Evolutionary conservation across 2,329 filamentous ascomycete genomes (phyloP), one percentile per base, ranked within the genome.

Genomic region (Cordyceps cicadae): DNA sequence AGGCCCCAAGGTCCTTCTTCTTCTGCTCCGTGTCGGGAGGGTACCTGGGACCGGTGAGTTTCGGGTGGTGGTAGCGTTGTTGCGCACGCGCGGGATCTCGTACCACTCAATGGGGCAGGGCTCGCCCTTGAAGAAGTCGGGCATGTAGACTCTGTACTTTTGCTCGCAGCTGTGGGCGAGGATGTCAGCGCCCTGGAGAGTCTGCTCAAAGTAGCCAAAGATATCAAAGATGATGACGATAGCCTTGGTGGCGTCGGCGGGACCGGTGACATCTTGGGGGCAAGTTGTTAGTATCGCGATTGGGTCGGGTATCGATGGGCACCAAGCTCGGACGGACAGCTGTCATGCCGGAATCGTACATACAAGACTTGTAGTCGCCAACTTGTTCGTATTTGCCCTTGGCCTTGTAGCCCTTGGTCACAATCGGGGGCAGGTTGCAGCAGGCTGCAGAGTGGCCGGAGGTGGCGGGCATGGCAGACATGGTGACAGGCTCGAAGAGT

Each of bases 121-220:
- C 65, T 83, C 80, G 71, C 90, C 92, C 63, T 89, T 82, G 78
- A 96, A 96, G 81, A 90, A 93, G 76, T 97, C 92, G 32, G 92
- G 92, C 64, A 97, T 92, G 75, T 92, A 92, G 66, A 96, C 89
- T 67, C 86, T 86, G 79, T 95, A 94, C 69, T 89, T 84, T 74
- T 76, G 81, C 72, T 77, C 70, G 67, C 83, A 79, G 63, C 78
- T 77, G 51, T 75, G 76, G 50, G 83, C 78, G 26, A 88, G 76
- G 66, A 84, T 89, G 67, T 90, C 87, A 64, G 85, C 85, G 26
- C 87, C 87, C 71, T 89, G 87, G 12, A 89, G 64, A 3, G 87
- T 86, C 73, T 90, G 87, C 26, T 83, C 81, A 68, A 82, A 88
- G 80, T 87, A 86, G 67, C 87, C 86, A 68, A 88, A 88, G 70